Evolutionary conservation across 169 alveolate species (phyloP).

Genomic region (Eimeria mitis): DNA sequence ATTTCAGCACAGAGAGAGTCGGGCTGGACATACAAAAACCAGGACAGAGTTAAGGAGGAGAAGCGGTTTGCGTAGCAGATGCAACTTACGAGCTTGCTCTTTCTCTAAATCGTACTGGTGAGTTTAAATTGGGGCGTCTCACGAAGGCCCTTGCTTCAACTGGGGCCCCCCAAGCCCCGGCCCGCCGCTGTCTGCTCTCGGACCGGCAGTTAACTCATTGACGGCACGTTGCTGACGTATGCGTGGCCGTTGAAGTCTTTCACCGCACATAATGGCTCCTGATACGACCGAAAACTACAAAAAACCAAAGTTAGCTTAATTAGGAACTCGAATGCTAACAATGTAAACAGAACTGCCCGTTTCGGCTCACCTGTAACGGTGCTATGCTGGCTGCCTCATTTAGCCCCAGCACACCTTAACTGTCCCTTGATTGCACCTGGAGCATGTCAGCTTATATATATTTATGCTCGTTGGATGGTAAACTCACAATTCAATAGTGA

Average conservation of each 20-base stretch:
- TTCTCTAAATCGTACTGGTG: not conserved
- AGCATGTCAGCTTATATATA: not conserved
- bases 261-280: no score
- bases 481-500: not conserved
- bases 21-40: not conserved
- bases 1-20: not conserved
- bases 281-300: not conserved
- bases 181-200: slow-evolving; percentile 29
- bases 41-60: not conserved
- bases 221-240: not conserved
- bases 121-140: not conserved
- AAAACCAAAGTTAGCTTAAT: not conserved
- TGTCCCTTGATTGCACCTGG: not conserved
- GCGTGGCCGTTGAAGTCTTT: not conserved
- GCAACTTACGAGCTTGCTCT: not conserved
- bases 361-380: not conserved
- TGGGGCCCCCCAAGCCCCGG: slow-evolving; percentile 45
- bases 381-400: not conserved
- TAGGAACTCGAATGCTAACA: not conserved
- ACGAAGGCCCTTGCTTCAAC: not conserved
- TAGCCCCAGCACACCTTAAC: not conserved
- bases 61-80: not conserved
- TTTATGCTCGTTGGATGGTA: not conserved
- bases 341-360: not conserved
- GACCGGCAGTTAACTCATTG: not conserved